Percentiles rank a stretch among this genome's conserved stretches.
phyloP scores from a whole-genome alignment of 768 basidiomycete genomes.

The Phaffia australis region DNA sequence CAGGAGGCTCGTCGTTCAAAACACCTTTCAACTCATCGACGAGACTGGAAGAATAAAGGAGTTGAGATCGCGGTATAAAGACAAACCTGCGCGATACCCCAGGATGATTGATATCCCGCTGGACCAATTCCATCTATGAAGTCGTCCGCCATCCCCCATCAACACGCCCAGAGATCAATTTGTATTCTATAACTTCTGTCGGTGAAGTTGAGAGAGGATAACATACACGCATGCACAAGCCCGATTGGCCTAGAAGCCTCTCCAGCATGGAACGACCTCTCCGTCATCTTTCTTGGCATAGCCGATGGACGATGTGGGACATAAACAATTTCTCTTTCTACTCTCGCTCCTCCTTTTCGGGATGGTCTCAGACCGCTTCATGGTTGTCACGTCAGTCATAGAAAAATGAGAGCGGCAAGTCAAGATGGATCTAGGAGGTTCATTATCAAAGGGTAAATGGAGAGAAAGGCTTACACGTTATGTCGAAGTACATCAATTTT shows the following conservation, averaged over 20 bases:
- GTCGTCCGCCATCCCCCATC: too few relatives aligned
- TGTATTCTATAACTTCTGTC: too few relatives aligned
- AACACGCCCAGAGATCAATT: too few relatives aligned
- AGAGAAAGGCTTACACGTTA: constrained; percentile 9
- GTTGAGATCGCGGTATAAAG: too few relatives aligned
- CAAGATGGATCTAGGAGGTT: background rate
- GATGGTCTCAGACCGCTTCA: too few relatives aligned
- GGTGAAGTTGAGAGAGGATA: background rate
- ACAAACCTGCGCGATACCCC: constrained; percentile 10
- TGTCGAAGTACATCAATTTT: constrained; percentile 14
- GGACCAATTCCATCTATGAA: constrained; percentile 11
- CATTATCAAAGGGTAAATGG: too few relatives aligned
- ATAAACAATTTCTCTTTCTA: constrained; percentile 7
- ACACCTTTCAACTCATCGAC: too few relatives aligned
- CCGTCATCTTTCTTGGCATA: background rate
- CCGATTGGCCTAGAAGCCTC: background rate
- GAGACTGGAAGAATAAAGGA: too few relatives aligned
- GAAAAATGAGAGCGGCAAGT: background rate
- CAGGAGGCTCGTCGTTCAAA: too few relatives aligned
- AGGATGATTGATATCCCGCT: constrained; percentile 12
- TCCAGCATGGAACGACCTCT: background rate
- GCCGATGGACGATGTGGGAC: background rate
- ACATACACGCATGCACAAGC: background rate
- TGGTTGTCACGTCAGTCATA: too few relatives aligned
- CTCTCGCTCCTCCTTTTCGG: constrained; percentile 9